Base-by-base conservation (phyloP, 192 early-diverging fungal genomes). In the Backusella morwellensis region DNA sequence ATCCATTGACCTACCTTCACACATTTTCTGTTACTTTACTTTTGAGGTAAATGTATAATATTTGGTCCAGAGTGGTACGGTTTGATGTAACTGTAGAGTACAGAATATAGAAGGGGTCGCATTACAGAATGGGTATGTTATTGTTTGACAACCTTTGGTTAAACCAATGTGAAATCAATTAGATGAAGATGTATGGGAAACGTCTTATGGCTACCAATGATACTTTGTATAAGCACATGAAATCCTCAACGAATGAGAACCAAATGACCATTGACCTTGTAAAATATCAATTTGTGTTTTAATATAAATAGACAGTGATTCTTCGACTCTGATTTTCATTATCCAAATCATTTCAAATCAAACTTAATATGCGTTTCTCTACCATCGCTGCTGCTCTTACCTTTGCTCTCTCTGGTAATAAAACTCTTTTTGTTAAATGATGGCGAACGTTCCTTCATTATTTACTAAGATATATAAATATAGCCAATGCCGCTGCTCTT, bases 341-440 rank as follows among this genome's bases (percentile, higher is more conserved):
- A 50, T n/a, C 17, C 47, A 50, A 50, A n/a, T n/a, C 47, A n/a
- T n/a, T 21, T n/a, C 5, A 50, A 44, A 50, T 50, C 15, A 44
- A 44, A n/a, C 17, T 50, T 5, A 72, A 70, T 70, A 72, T 72
- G 70, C 70, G 42, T 29, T 44, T 72, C 44, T 50, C 44, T 50
- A 29, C 41, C 29, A 40, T 72, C 17, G 12, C 26, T 41, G 29
- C 32, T 72, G 40, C 70, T 50, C 40, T 29, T 72, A 23, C 44
- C 44, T 19, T 72, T 26, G 70, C 42, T 50, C 44, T 72, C 29
- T 50, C 42, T 32, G 44, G 70, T 72, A 72, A 32, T 44, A 3
- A 3, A 44, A 44, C 4, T 44, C 12, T 29, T 23, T 72, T 42
- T 14, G 17, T 17, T 42, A 15, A 32, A 3, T 3, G 47, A 72